Evolutionary conservation across 305 asterid species (phyloP).

Genomic region (Euphrasia arctica): DNA sequence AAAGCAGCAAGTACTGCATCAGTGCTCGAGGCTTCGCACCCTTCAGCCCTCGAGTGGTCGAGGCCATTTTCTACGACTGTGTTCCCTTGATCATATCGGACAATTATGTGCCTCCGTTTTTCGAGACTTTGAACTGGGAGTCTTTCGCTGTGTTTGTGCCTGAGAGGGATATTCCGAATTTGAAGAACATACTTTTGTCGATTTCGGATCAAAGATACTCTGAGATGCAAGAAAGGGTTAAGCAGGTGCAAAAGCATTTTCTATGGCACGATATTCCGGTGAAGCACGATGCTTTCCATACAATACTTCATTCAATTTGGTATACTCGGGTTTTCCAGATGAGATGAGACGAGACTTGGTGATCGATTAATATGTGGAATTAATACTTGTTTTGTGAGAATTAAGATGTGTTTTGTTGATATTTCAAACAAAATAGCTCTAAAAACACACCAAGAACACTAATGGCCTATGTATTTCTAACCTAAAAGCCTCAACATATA

Average conservation of each 20-base stretch:
- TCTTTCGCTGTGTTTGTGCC: conserved; percentile 50
- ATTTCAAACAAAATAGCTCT: too few species aligned
- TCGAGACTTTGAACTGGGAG: conserved; percentile 68
- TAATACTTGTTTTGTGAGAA: too few species aligned
- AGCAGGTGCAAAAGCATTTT: conserved; percentile 56
- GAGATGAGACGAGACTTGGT: not conserved
- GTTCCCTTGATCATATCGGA: conserved; percentile 73
- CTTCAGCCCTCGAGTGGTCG: conserved; percentile 69
- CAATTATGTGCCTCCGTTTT: conserved; percentile 68
- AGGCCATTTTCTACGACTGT: conserved; percentile 61
- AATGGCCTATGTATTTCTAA: too few species aligned
- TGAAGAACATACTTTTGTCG: conserved; percentile 57
- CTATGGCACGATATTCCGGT: conserved; percentile 54
- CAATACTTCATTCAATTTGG: conserved; percentile 81
- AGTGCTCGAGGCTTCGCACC: conserved; percentile 72
- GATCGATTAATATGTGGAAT: too few species aligned
- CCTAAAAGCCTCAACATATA: too few species aligned
- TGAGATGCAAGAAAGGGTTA: conserved; percentile 57
- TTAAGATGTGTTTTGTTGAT: too few species aligned
- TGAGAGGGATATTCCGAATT: conserved; percentile 59
- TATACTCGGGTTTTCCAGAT: conserved; percentile 44
- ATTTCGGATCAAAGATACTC: conserved; percentile 45
- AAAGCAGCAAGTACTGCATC: conserved; percentile 71
- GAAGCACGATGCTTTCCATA: conserved; percentile 59
- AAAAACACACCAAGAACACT: too few species aligned